Evolutionary conservation across 805 yeast species (phyloP).

Genomic region (Spathaspora sp.): DNA sequence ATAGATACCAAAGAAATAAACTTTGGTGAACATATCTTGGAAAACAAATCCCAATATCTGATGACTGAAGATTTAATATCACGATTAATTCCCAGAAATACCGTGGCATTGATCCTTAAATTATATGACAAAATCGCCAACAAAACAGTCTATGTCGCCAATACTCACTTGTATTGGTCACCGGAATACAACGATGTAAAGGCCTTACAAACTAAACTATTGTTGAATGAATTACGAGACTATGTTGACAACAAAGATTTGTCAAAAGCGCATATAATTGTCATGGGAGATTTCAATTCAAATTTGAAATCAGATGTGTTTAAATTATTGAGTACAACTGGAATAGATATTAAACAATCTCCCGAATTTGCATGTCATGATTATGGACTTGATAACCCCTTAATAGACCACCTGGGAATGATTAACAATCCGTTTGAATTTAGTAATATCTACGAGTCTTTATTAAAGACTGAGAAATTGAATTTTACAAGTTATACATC

Average conservation of each 20-base stretch:
- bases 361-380: conserved; percentile 11
- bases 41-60: conserved; percentile 21
- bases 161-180: conserved; percentile 60
- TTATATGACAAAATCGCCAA: conserved; percentile 41
- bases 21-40: conserved; percentile 23
- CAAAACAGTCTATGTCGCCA: conserved; percentile 44
- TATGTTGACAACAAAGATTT: conserved; percentile 8
- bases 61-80: conserved; percentile 29
- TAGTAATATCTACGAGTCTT: conserved; percentile 14
- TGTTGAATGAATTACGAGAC: conserved; percentile 12
- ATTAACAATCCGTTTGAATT: conserved; percentile 15
- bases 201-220: conserved; percentile 47
- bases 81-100: conserved; percentile 46
- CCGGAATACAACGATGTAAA: conserved; percentile 50
- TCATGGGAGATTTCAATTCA: conserved; percentile 60
- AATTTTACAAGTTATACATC: conserved; percentile 39
- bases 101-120: conserved; percentile 52
- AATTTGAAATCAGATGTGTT: conserved; percentile 47
- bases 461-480: conserved; percentile 11
- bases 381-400: conserved; percentile 15
- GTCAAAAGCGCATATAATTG: conserved; percentile 28
- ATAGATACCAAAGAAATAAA: conserved; percentile 27
- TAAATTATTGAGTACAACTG: conserved; percentile 34
- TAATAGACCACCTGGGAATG: conserved; percentile 4
- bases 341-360: conserved; percentile 7